These are phyloP conservation scores for Lepidium didymum DNA, from an alignment of 345 rosid genomes.

Conservation along the genomic window DNA sequence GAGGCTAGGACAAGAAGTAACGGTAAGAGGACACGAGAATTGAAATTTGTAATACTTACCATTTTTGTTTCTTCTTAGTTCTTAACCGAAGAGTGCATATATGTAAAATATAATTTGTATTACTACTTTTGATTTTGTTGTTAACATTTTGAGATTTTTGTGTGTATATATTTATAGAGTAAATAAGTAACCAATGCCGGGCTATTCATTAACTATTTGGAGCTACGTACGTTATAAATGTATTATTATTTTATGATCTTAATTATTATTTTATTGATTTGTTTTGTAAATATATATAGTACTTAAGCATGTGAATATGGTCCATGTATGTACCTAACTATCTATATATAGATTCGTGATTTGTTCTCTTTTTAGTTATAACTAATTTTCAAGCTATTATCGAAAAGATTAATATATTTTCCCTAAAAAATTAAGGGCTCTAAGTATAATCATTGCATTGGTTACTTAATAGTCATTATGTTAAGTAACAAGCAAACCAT, in stretches of 20 bases:
- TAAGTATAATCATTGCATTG: not conserved
- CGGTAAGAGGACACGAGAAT: not conserved
- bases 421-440: not conserved
- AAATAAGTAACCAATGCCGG: slow-evolving; percentile 13
- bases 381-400: no score
- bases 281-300: not conserved
- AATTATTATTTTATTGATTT: no score
- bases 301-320: not conserved
- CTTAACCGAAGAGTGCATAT: not conserved
- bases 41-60: not conserved
- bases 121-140: not conserved
- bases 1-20: slow-evolving; percentile 3
- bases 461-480: not conserved
- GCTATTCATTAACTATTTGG: slow-evolving; percentile 15
- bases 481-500: not conserved
- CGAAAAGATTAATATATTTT: not conserved
- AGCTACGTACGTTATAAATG: not conserved
- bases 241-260: not conserved
- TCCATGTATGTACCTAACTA: slow-evolving; percentile 18
- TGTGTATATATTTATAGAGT: slow-evolving; percentile 9
- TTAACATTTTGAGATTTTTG: not conserved
- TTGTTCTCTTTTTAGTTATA: not conserved
- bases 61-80: slow-evolving; percentile 4
- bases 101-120: not conserved
- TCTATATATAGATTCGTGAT: slow-evolving; percentile 8